Percentiles rank a stretch among this genome's conserved stretches.
Evolutionary conservation across 2,329 filamentous ascomycete species (phyloP).

Genomic region (Fusarium pilosicola): DNA sequence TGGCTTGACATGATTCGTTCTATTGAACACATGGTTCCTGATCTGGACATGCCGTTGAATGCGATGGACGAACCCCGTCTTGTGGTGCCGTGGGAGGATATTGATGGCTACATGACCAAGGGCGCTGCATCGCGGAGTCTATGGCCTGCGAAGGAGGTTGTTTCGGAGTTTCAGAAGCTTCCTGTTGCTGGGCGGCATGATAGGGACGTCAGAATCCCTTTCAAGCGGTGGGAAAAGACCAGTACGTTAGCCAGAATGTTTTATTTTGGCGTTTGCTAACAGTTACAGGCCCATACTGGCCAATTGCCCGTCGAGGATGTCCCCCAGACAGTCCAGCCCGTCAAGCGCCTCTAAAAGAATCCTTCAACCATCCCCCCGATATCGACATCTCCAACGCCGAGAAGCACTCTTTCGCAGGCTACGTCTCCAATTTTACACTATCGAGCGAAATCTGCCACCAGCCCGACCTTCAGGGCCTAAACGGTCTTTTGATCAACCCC

Average conservation of each 20-base stretch:
- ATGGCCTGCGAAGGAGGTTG: slow-evolving; percentile 55
- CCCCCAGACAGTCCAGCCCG: slow-evolving; percentile 70
- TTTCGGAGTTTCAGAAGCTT: slow-evolving; percentile 56
- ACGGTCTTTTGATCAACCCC: slow-evolving; percentile 72
- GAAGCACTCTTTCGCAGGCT: slow-evolving; percentile 65
- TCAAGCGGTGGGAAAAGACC: slow-evolving; percentile 62
- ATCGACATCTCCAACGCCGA: slow-evolving; percentile 58
- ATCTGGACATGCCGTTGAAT: slow-evolving; percentile 75
- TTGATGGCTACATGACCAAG: slow-evolving; percentile 63
- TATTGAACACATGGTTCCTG: slow-evolving; percentile 66
- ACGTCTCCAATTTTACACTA: slow-evolving; percentile 69
- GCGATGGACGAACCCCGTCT: slow-evolving; percentile 74
- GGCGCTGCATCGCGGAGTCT: slow-evolving; percentile 61
- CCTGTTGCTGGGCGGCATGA: slow-evolving; percentile 52
- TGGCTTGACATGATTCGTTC: slow-evolving; percentile 65
- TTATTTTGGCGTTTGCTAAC: neutral
- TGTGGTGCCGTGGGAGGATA: slow-evolving; percentile 71
- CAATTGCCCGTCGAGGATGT: slow-evolving; percentile 68
- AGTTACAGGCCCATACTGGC: slow-evolving; percentile 63
- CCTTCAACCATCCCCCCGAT: slow-evolving; percentile 56
- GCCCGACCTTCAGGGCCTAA: slow-evolving; percentile 69
- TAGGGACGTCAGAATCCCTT: slow-evolving; percentile 47
- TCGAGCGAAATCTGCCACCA: slow-evolving; percentile 73
- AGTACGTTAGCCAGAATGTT: slow-evolving; percentile 49
- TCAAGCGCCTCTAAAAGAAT: slow-evolving; percentile 53